Percentiles rank a stretch among this genome's conserved stretches.
These are phyloP conservation scores for Tolypocladium sp. DNA, from an alignment of 2,329 filamentous ascomycete genomes.

Conservation along the genomic window DNA sequence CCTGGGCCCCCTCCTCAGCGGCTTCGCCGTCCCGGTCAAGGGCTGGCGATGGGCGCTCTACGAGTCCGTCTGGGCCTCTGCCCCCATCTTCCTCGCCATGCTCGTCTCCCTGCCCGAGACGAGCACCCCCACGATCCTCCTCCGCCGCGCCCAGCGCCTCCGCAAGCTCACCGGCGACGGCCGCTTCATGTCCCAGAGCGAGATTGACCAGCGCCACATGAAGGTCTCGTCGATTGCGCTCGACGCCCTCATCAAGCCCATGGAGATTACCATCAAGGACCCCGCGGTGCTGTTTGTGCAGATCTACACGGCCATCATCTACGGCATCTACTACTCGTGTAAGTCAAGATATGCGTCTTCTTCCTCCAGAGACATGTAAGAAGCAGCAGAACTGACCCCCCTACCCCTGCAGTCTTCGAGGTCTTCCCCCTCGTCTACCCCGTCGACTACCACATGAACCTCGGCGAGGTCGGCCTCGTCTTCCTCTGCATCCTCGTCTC, in stretches of 20 bases:
- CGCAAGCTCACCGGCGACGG: conserved; percentile 49
- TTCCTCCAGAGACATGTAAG: rapidly evolving
- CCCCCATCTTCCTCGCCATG: conserved; percentile 50
- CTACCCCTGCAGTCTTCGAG: conserved; percentile 38
- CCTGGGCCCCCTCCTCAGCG: conserved; percentile 51
- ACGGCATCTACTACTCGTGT: conserved; percentile 52
- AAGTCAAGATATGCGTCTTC: conserved; percentile 4
- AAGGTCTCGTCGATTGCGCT: conserved; percentile 34
- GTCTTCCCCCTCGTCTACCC: conserved; percentile 58
- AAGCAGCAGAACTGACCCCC: not conserved
- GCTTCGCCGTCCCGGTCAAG: conserved; percentile 48
- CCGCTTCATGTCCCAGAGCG: conserved; percentile 50
- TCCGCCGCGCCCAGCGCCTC: conserved; percentile 51
- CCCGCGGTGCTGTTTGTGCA: conserved; percentile 54
- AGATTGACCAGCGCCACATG: conserved; percentile 52
- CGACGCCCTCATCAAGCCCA: conserved; percentile 52
- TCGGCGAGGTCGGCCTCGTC: conserved; percentile 48
- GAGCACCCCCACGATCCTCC: conserved; percentile 46
- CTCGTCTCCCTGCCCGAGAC: conserved; percentile 59
- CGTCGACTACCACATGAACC: conserved; percentile 48
- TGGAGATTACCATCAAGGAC: conserved; percentile 51
- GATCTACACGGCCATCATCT: conserved; percentile 52
- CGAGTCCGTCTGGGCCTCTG: conserved; percentile 54
- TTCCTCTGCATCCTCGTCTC: conserved; percentile 53
- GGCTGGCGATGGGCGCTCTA: conserved; percentile 57